These are phyloP conservation scores for Geotrichum australiense DNA, from an alignment of 1,139 yeast species.

Conservation along the genomic window DNA sequence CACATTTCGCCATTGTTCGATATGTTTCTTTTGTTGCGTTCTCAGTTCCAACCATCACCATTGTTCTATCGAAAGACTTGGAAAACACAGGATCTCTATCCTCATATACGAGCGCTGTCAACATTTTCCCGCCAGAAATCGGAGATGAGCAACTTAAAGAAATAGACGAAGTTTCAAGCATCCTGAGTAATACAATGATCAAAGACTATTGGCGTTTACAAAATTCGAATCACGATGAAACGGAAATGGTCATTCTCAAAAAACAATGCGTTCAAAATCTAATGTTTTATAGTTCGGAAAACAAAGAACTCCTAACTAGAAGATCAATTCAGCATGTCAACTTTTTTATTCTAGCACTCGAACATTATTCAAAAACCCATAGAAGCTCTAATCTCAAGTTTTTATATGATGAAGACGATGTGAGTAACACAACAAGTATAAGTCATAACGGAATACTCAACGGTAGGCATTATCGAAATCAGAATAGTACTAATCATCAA, in stretches of 20 bases:
- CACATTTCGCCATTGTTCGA: conserved; percentile 13
- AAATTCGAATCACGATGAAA: background rate
- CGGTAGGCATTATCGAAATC: no score
- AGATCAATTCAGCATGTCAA: conserved; percentile 5
- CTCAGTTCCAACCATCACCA: conserved; percentile 12
- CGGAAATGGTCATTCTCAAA: background rate
- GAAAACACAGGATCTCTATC: background rate
- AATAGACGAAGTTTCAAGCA: background rate
- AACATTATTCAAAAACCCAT: conserved; percentile 3
- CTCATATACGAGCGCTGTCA: conserved; percentile 9
- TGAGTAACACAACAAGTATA: no score
- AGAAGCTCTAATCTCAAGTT: background rate
- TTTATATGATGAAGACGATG: no score
- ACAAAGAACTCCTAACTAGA: conserved; percentile 1
- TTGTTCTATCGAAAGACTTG: conserved; percentile 9
- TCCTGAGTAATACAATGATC: conserved; percentile 1
- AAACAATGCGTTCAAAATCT: background rate
- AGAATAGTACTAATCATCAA: no score
- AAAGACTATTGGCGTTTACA: background rate
- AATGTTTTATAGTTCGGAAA: background rate
- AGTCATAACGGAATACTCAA: no score
- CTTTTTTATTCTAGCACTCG: conserved; percentile 6
- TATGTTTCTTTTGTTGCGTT: conserved; percentile 13
- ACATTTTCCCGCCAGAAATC: conserved; percentile 2
- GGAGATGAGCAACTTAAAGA: conserved; percentile 1